phyloP scores from a whole-genome alignment of 1,284 basidiomycete species.

The Gomphus sp. region DNA sequence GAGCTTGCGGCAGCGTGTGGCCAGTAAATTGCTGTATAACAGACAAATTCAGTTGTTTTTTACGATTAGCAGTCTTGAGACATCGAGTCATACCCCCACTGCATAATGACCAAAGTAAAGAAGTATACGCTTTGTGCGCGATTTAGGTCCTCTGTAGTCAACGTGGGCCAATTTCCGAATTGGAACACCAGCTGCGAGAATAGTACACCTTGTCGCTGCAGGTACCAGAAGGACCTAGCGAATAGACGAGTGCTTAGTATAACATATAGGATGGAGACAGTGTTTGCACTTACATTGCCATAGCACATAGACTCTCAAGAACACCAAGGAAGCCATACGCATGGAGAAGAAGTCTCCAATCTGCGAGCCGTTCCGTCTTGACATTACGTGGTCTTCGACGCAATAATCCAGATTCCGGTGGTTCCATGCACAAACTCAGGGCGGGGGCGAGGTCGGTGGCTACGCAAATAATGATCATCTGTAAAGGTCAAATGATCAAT shows the following conservation, averaged over 20 bases:
- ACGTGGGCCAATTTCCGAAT: constrained; percentile 35
- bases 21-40: constrained; percentile 33
- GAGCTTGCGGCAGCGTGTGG: constrained; percentile 40
- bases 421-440: constrained; percentile 47
- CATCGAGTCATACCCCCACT: constrained; percentile 36
- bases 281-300: constrained; percentile 32
- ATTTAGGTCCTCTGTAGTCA: constrained; percentile 29
- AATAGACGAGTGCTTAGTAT: constrained; percentile 8
- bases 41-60: constrained; percentile 13
- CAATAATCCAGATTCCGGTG: constrained; percentile 49
- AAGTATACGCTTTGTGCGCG: constrained; percentile 40
- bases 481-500: constrained; percentile 14
- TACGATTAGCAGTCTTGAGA: constrained; percentile 3
- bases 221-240: constrained; percentile 40
- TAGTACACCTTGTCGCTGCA: constrained; percentile 42
- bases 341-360: constrained; percentile 45
- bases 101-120: constrained; percentile 60
- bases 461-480: constrained; percentile 51
- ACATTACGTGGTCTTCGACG: constrained; percentile 55
- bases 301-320: constrained; percentile 41
- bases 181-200: constrained; percentile 44
- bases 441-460: constrained; percentile 48
- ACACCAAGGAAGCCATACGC: constrained; percentile 59
- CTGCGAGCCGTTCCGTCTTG: constrained; percentile 42
- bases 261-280: neutral